Evolutionary conservation across 805 yeast genomes (phyloP).

Genomic region (Monosporozyma solicola): DNA sequence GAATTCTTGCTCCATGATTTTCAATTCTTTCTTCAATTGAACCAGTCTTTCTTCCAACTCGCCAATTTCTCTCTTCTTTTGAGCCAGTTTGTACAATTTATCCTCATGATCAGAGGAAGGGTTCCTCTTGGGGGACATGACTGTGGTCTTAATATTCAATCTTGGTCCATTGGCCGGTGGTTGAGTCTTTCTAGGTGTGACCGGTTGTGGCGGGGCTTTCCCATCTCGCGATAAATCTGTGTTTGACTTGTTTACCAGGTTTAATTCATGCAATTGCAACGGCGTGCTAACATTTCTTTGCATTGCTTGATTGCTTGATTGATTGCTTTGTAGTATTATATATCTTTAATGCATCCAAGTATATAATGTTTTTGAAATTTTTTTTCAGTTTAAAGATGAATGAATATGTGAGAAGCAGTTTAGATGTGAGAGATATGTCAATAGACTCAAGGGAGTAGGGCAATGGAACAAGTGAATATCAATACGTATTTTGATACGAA

Average conservation of each 20-base stretch:
- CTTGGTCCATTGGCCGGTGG: conserved; percentile 2
- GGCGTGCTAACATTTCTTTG: conserved; percentile 16
- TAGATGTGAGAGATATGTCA: too few relatives aligned
- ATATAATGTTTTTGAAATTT: not conserved
- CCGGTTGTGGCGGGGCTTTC: not conserved
- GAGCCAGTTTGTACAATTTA: conserved; percentile 35
- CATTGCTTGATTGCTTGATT: not conserved
- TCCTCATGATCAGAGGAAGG: conserved; percentile 1
- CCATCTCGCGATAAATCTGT: not conserved
- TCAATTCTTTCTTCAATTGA: conserved; percentile 32
- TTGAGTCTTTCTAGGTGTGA: conserved; percentile 4
- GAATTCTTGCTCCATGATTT: conserved; percentile 29
- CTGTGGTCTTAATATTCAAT: not conserved
- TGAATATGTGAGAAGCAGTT: too few relatives aligned
- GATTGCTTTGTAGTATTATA: not conserved
- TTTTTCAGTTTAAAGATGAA: not conserved
- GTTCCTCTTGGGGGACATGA: conserved; percentile 3
- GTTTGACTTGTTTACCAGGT: conserved; percentile 18
- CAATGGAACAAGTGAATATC: not conserved
- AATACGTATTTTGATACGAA: not conserved
- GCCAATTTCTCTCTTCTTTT: conserved; percentile 44
- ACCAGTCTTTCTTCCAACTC: conserved; percentile 39
- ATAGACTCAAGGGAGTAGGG: too few relatives aligned
- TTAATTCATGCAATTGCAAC: conserved; percentile 18
- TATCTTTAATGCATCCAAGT: too few relatives aligned